A percentile compares a stretch with the other conserved stretches of the same genome.
These are phyloP conservation scores for Coemansia sp. DNA, from an alignment of 192 early-diverging fungal species.

Conservation along the genomic window DNA sequence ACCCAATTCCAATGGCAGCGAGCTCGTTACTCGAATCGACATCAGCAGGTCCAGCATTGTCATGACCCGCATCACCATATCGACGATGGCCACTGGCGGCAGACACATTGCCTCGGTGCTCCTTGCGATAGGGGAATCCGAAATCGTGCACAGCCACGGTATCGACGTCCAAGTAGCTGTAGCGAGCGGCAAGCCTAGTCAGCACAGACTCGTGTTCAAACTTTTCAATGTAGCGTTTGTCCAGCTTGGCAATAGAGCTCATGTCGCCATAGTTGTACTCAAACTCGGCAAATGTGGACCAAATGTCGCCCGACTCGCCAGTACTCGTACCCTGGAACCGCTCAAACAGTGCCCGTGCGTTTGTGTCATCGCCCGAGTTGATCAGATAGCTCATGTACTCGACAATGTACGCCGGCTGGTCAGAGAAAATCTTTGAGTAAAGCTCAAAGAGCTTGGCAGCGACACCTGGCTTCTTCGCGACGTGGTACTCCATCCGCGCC, in stretches of 20 bases:
- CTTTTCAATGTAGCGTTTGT: slow-evolving; percentile 72
- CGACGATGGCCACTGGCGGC: neutral
- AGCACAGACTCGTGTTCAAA: slow-evolving; percentile 68
- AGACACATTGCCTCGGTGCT: slow-evolving; percentile 1
- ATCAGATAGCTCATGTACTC: slow-evolving; percentile 89
- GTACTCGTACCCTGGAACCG: slow-evolving; percentile 72
- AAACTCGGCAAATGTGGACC: slow-evolving; percentile 81
- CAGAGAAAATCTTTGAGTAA: slow-evolving; percentile 78
- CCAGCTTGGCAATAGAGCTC: slow-evolving; percentile 67
- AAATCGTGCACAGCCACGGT: slow-evolving; percentile 73
- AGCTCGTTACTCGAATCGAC: slow-evolving; percentile 8
- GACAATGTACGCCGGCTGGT: slow-evolving; percentile 70
- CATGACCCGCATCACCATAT: neutral
- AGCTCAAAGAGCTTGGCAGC: slow-evolving; percentile 90
- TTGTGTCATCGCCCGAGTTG: slow-evolving; percentile 87
- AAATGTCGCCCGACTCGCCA: slow-evolving; percentile 69
- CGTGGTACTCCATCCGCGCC: slow-evolving; percentile 91
- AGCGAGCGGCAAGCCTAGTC: slow-evolving; percentile 65
- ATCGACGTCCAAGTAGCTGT: slow-evolving; percentile 75
- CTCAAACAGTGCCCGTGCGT: slow-evolving; percentile 89
- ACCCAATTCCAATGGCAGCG: slow-evolving; percentile 27
- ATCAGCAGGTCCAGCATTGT: neutral
- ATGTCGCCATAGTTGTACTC: slow-evolving; percentile 90
- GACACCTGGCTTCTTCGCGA: slow-evolving; percentile 76
- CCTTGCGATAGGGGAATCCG: slow-evolving; percentile 57